phyloP scores from a whole-genome alignment of 106 monocot species.

The Dendrobium nobile region DNA sequence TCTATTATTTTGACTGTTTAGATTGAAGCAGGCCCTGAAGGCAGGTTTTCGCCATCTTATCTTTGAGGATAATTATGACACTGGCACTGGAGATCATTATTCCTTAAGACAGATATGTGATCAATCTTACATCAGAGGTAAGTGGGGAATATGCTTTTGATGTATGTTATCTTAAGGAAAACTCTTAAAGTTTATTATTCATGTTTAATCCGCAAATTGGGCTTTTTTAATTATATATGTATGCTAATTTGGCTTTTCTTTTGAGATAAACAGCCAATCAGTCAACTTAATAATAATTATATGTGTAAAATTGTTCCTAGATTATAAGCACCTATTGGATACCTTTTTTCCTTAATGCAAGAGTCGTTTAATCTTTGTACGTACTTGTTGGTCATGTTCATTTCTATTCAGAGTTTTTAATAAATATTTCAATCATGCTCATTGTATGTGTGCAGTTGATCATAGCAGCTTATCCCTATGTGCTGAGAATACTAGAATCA shows the following conservation, averaged over 20 bases:
- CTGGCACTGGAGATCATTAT: slow-evolving; percentile 56
- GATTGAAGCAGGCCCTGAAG: slow-evolving; percentile 49
- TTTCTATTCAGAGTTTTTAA: background rate
- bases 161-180: background rate
- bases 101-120: slow-evolving; percentile 63
- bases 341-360: background rate
- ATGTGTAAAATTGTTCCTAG: background rate
- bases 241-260: background rate
- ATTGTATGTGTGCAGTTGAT: no score
- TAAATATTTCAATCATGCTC: background rate
- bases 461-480: no score
- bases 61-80: slow-evolving; percentile 66
- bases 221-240: background rate
- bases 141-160: background rate
- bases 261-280: background rate
- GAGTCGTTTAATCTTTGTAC: background rate
- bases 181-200: background rate
- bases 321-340: background rate
- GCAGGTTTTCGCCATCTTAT: slow-evolving; percentile 47
- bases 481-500: no score
- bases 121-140: slow-evolving; percentile 50
- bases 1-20: slow-evolving; percentile 1
- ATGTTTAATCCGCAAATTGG: background rate
- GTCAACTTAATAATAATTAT: background rate
- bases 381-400: background rate